These are phyloP conservation scores for Sisymbrium altissimum DNA, from an alignment of 345 rosid genomes.

Conservation along the genomic window DNA sequence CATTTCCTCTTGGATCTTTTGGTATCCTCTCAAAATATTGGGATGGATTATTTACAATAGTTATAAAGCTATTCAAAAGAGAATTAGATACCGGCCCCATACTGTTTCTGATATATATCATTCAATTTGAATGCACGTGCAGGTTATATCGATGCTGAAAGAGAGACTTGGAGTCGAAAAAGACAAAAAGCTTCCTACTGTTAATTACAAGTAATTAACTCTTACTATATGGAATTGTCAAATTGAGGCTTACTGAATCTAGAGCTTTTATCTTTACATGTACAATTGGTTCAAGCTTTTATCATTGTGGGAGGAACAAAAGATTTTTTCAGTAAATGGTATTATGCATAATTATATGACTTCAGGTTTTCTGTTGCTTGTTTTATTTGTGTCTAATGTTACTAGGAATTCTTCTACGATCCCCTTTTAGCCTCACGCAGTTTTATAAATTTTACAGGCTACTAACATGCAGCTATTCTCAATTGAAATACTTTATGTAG, in stretches of 20 bases:
- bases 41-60: background rate
- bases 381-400: background rate
- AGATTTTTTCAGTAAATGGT: background rate
- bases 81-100: background rate
- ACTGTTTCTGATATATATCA: background rate
- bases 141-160: constrained; percentile 82
- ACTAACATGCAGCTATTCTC: constrained; percentile 1
- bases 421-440: background rate
- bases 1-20: constrained; percentile 2
- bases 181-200: constrained; percentile 68
- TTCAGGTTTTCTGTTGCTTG: background rate
- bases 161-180: constrained; percentile 72
- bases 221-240: background rate
- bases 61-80: background rate
- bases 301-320: background rate
- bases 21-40: constrained; percentile 1
- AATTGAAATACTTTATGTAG: constrained; percentile 40
- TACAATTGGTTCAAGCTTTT: background rate
- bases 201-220: constrained; percentile 64
- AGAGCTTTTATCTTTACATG: constrained; percentile 9
- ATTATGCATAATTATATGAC: background rate
- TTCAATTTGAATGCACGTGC: constrained; percentile 30
- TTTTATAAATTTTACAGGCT: background rate
- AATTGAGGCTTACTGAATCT: constrained; percentile 12
- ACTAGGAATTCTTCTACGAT: background rate